These are phyloP conservation scores for Prunus fruticosa DNA, from an alignment of 306 rosid genomes.

Conservation along the genomic window DNA sequence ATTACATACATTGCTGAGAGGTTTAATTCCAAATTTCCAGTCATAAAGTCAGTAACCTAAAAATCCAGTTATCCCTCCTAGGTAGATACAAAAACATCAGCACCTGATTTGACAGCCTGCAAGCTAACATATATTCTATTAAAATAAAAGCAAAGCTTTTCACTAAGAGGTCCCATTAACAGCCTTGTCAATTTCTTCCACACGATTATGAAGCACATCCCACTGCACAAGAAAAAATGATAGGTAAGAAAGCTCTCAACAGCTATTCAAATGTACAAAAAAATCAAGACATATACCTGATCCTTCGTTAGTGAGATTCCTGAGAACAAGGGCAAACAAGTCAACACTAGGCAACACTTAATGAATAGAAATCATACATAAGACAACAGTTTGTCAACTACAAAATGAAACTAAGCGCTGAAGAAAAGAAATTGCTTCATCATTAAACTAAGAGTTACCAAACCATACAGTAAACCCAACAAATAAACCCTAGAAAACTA, in stretches of 20 bases:
- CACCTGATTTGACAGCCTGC: slow-evolving; percentile 10
- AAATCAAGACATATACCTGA: slow-evolving; percentile 49
- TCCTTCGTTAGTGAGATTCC: slow-evolving; percentile 87
- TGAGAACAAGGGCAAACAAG: slow-evolving; percentile 39
- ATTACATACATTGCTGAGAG: background rate
- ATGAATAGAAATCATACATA: background rate
- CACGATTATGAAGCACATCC: slow-evolving; percentile 64
- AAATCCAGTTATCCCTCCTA: background rate
- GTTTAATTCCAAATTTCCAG: background rate
- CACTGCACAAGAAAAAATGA: slow-evolving; percentile 57
- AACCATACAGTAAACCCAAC: background rate
- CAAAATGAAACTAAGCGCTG: background rate
- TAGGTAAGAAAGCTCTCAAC: background rate
- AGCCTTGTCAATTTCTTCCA: slow-evolving; percentile 73
- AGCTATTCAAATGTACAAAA: background rate
- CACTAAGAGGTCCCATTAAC: slow-evolving; percentile 44
- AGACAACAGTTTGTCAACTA: background rate
- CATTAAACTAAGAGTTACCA: background rate
- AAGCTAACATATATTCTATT: slow-evolving; percentile 6
- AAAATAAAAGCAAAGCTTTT: slow-evolving; percentile 10
- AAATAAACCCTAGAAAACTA: no score
- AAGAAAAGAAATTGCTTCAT: background rate
- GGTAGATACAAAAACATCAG: slow-evolving; percentile 18
- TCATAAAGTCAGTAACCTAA: background rate
- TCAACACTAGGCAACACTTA: slow-evolving; percentile 16